Base-by-base conservation (phyloP, 164 flowering plant genomes). In the Protea cynaroides region DNA sequence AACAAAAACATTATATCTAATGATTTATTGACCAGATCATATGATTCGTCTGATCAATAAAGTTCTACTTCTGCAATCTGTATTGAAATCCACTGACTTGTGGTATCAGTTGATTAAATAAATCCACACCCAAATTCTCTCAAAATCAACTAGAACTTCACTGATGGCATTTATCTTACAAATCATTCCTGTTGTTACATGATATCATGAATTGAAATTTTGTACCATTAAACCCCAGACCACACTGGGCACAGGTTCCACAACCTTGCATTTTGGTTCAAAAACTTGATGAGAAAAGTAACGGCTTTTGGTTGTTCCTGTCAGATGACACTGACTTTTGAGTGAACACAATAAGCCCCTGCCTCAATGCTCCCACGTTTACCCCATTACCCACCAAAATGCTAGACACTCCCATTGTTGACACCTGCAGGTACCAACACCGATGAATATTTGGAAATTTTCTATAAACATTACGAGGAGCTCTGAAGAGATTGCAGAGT, bases 361-460 rank as follows among this genome's bases (percentile, higher is more conserved):
- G 80, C 63, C 82, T 80, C 62, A 93, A 64, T 63, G 97, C 92
- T 68, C 78, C 86, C 36, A 89, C 79, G 66, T 75, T 86, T 61
- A 90, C 88, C 49, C 97, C 96, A 51, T 88, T 77, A 36, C 68
- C 73, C 19, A 90, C 97, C 74, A 84, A 78, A 65, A 93, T 82
- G 81, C 97, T 83, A 6, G 97, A 89, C 12, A 82, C 97, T 19
- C 96, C 98, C 97, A 87, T 86, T 61, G 84, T 80, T 4, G 89
- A 83, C 10, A 87, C 94, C 98, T 93, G 83, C 19, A 66, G 61
- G 50, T 21, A 38, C 12, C 65, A 65, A 29, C 37, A 56, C 22
- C 22, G 14, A 40, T 40, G 8, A 40, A 40, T 40, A 38, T 65
- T 17, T 40, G 10, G 46, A 9, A 40, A 40, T 4, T 40, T 6